Base-by-base conservation (phyloP, 1,284 basidiomycete species). In the Veloporphyrellus conicus region DNA sequence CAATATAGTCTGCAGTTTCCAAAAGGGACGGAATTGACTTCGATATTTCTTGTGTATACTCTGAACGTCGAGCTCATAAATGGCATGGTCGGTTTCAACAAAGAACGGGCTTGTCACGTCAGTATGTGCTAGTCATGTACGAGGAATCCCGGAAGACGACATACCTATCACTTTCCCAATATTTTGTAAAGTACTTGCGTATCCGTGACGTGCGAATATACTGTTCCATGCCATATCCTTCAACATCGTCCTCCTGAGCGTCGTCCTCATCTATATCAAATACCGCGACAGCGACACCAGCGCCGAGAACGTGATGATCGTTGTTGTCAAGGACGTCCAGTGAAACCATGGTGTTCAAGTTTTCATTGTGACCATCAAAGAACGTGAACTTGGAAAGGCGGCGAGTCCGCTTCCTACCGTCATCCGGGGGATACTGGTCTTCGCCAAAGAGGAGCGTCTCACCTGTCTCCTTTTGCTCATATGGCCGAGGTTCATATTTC, bases 61-160 rank as follows among this genome's bases (percentile, higher is more conserved):
- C 23, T 16, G 11, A 2, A 50, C 56, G 12, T 68, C 63, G 18
- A 87, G 64, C 25, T 78, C 74, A 57, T 87, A 87, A 72, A 76
- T 80, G 0, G 80, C 80, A 49, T 69, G 71, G 22, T 70, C 54
- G 0, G 85, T 86, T 55, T 84, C 75, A 12, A 87, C 69, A 46
- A 72, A 83, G 9, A 85, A 60, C 1, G 80, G 75, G 15, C 85
- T 87, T 34, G 22, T 44, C 20, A 32, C 32, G 18, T 47, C 27
- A 41, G 10, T 16, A 28, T 32, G 27, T 20, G 16, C 3, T 47
- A 28, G 12, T 25, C 4, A 9, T 43, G n/a, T n/a, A n/a, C n/a
- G n/a, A n/a, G n/a, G 20, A 22, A 6, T 41, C 35, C 10, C 22
- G 19, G 47, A 45, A 29, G 45, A 39, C 25, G 42, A 43, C 71